phyloP scores from a whole-genome alignment of 2,329 filamentous ascomycete genomes.

The Aspergillus sp. region DNA sequence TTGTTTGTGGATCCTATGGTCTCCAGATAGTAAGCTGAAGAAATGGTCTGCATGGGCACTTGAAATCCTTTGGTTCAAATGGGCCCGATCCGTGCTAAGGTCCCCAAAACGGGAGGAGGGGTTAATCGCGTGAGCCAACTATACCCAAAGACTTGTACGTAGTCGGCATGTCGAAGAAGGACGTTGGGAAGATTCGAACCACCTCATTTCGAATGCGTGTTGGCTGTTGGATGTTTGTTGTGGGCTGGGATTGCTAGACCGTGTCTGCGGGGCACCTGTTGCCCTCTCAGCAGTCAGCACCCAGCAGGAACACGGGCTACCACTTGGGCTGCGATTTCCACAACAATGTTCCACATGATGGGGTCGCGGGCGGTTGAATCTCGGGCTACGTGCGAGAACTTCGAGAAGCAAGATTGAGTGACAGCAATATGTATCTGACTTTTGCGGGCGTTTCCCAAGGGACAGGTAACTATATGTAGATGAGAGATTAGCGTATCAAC shows the following conservation, averaged over 20 bases:
- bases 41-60: slow-evolving; percentile 2
- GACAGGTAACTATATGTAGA: slow-evolving; percentile 3
- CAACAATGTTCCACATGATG: background rate
- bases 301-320: no score
- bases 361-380: background rate
- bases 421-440: background rate
- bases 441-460: background rate
- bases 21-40: background rate
- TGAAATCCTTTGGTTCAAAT: background rate
- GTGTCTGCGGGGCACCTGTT: background rate
- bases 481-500: slow-evolving; percentile 1
- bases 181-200: background rate
- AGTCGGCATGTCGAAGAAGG: background rate
- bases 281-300: background rate
- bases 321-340: background rate
- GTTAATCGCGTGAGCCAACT: background rate
- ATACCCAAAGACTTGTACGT: background rate
- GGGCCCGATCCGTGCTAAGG: background rate
- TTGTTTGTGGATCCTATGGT: background rate
- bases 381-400: background rate
- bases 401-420: background rate
- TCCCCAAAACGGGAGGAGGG: background rate
- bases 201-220: background rate
- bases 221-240: background rate
- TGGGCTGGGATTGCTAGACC: background rate